Evolutionary conservation across 1,139 yeast species (phyloP).

Genomic region (Torulaspora globosa): DNA sequence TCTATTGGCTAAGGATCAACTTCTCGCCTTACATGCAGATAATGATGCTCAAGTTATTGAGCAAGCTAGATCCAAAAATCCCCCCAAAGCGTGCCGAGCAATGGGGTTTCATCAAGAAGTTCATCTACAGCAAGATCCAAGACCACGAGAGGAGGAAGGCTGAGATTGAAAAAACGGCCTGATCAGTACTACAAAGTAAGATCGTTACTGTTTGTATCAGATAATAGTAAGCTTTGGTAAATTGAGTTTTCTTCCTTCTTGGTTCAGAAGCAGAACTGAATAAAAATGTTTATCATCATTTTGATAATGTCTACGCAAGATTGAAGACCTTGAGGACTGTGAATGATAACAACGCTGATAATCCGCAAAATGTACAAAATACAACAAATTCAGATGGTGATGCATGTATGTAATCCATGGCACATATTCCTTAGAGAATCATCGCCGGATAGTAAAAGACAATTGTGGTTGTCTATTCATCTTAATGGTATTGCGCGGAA

Average conservation of each 20-base stretch:
- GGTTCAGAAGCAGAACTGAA: conserved; percentile 40
- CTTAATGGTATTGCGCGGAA: conserved; percentile 17
- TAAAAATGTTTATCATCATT: conserved; percentile 34
- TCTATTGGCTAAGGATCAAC: conserved; percentile 65
- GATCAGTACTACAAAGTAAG: neutral
- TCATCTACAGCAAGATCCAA: conserved; percentile 28
- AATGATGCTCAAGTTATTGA: conserved; percentile 31
- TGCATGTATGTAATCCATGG: conserved; percentile 38
- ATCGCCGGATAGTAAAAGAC: conserved; percentile 38
- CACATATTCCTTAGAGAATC: conserved; percentile 38
- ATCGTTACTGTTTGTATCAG: conserved; percentile 11
- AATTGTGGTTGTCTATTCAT: conserved; percentile 37
- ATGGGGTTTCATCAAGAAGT: conserved; percentile 36
- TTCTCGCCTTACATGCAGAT: conserved; percentile 41
- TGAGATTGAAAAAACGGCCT: conserved; percentile 26
- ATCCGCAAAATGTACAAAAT: conserved; percentile 1
- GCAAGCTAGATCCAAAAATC: conserved; percentile 33
- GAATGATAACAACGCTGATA: conserved; percentile 10
- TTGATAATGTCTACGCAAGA: conserved; percentile 7
- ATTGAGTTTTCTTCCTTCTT: conserved; percentile 35
- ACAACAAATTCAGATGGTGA: conserved; percentile 36
- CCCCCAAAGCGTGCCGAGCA: conserved; percentile 36
- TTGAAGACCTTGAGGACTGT: conserved; percentile 2
- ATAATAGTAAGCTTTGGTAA: conserved; percentile 29
- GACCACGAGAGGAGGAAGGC: conserved; percentile 21